These are phyloP conservation scores for Glycine soja DNA, from an alignment of 306 rosid species.

Conservation along the genomic window DNA sequence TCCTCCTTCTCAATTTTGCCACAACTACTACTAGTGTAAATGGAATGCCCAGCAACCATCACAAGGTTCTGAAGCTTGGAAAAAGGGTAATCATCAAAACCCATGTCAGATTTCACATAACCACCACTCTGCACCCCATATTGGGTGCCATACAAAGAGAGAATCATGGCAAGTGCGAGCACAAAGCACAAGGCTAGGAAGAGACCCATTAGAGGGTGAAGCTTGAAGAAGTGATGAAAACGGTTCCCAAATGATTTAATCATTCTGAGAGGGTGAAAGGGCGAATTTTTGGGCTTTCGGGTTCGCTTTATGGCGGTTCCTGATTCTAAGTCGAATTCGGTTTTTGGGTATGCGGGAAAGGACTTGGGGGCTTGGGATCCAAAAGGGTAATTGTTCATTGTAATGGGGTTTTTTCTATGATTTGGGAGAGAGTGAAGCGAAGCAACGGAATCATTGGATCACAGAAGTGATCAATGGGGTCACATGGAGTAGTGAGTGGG, in stretches of 20 bases:
- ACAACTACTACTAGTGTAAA: conserved; percentile 81
- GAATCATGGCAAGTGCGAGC: conserved; percentile 56
- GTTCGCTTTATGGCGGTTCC: conserved; percentile 55
- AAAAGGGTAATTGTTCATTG: conserved; percentile 65
- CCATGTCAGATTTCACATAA: conserved; percentile 46
- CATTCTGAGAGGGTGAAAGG: conserved; percentile 63
- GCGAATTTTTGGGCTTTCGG: conserved; percentile 60
- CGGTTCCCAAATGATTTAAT: conserved; percentile 66
- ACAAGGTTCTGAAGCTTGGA: conserved; percentile 75
- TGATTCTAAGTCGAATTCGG: conserved; percentile 82
- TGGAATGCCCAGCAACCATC: conserved; percentile 96
- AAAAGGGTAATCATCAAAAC: conserved; percentile 61
- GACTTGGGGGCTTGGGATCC: conserved; percentile 69
- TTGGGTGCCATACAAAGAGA: conserved; percentile 62
- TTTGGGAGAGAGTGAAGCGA: conserved; percentile 16
- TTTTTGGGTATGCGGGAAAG: conserved; percentile 65
- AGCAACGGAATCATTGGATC: conserved; percentile 47
- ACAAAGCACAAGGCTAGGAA: conserved; percentile 61
- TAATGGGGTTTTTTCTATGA: conserved; percentile 11
- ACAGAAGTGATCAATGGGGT: background rate
- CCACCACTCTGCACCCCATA: conserved; percentile 33
- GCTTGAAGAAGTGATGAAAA: conserved; percentile 62
- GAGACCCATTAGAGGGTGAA: conserved; percentile 65
- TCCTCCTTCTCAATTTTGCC: conserved; percentile 84
- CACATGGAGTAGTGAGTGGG: conserved; percentile 26